Evolutionary conservation across 2,329 filamentous ascomycete genomes (phyloP), one percentile per base, ranked within the genome.

Genomic region (Domatiomyces globalis): DNA sequence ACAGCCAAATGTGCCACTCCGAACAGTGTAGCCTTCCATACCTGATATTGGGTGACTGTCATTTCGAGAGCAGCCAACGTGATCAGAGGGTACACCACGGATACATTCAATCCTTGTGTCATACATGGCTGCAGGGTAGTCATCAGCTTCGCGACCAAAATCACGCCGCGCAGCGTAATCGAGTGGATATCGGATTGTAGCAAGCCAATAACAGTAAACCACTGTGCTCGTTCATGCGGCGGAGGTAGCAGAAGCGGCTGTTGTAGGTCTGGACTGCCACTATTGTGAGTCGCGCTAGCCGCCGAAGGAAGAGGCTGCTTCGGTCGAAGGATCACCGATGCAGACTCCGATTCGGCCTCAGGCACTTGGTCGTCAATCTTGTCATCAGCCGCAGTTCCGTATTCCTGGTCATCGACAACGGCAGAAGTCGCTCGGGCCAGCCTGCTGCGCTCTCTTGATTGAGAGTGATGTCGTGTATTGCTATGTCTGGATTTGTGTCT

Each of bases 81-180:
- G 18, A 61, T 56, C 22, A 58, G 36, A 4, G 55, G 56, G 44
- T 61, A 61, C 36, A 60, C 55, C 12, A 58, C 44, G 2, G 48
- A n/a, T 10, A 53, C 52, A 45, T 61, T 57, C 36, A 60, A 52
- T 7, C 58, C 59, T 42, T 18, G 17, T 4, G 47, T 29, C 20
- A 61, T 25, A 43, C 58, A 61, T 7, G 58, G 58, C 27, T 61
- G 58, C 12, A 61, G 42, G 1, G 55, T 54, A 29, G 44, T 53
- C 29, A 61, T 43, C 15, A 61, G 42, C 48, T 61, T 61, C 20
- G 56, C 22, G 2, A 45, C 54, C 17, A 61, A 54, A 19, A 61
- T 54, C 15, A 46, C 36, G 25, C 56, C 17, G 12, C 53, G 54
- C 20, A 47, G 43, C 1, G 55, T 50, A 0, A 50, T 46, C 2